A percentile compares a stretch with the other conserved stretches of the same genome.
Evolutionary conservation across 805 yeast species (phyloP).

Genomic region (Candida caryicola): DNA sequence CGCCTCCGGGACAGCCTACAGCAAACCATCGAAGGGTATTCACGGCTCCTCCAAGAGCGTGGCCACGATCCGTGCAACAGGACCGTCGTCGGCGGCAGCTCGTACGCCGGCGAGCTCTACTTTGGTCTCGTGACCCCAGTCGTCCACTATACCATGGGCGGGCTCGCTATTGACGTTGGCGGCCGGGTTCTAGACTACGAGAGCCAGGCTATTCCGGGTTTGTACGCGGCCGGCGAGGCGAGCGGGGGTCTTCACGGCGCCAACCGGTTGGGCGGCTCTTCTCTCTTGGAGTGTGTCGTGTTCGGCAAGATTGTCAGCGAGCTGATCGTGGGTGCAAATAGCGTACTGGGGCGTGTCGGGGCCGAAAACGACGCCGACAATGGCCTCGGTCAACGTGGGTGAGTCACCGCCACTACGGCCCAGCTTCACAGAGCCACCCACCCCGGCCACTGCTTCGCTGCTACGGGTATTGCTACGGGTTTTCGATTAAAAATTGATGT

Average conservation of each 20-base stretch:
- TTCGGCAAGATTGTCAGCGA: conserved; percentile 46
- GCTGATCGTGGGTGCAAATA: conserved; percentile 1
- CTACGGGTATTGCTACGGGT: no score
- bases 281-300: conserved; percentile 58
- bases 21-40: conserved; percentile 16
- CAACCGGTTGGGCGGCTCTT: conserved; percentile 59
- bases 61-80: conserved; percentile 36
- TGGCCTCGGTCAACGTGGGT: not conserved
- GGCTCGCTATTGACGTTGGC: conserved; percentile 20
- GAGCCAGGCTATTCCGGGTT: conserved; percentile 36
- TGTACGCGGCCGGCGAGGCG: conserved; percentile 65
- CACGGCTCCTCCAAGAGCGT: conserved; percentile 13
- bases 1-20: conserved; percentile 1
- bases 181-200: conserved; percentile 21
- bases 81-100: conserved; percentile 21
- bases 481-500: conserved; percentile 4
- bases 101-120: conserved; percentile 23
- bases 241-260: conserved; percentile 70
- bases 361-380: no score
- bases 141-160: conserved; percentile 28
- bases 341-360: no score
- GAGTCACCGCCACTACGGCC: no score
- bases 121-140: conserved; percentile 54
- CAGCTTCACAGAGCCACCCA: no score
- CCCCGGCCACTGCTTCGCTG: no score